phyloP scores from a whole-genome alignment of 305 asterid species.

The Fraxinus platypoda region DNA sequence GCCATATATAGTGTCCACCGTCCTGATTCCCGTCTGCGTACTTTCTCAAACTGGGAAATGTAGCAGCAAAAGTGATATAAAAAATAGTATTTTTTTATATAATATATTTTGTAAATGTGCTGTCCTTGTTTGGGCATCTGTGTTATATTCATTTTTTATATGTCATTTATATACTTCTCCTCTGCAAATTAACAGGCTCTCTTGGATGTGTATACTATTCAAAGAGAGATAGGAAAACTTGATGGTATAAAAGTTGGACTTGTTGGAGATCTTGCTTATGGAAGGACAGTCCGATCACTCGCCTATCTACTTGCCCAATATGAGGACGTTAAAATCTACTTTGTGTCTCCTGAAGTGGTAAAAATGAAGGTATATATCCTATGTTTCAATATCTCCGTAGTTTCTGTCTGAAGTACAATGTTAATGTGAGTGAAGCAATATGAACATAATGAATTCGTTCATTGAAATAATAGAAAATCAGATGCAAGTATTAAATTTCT shows the following conservation, averaged over 20 bases:
- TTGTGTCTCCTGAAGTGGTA: conserved; percentile 64
- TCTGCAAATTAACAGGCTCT: conserved; percentile 56
- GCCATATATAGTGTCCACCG: not conserved
- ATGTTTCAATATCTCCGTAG: not conserved
- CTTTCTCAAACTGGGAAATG: not conserved
- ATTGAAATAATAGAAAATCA: not conserved
- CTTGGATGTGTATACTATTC: conserved; percentile 76
- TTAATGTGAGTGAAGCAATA: not conserved
- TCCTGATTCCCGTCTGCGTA: not conserved
- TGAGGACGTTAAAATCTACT: conserved; percentile 71
- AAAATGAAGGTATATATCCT: conserved; percentile 71
- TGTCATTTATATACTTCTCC: not conserved
- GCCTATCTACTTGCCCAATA: conserved; percentile 80
- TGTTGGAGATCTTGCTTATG: conserved; percentile 94
- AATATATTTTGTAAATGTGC: not conserved
- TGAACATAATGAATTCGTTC: not conserved
- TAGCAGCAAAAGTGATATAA: not conserved
- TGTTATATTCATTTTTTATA: not conserved
- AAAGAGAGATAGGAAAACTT: conserved; percentile 83
- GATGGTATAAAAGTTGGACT: conserved; percentile 88
- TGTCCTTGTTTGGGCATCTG: not conserved
- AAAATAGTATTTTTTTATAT: not conserved
- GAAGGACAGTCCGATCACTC: conserved; percentile 92
- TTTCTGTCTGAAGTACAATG: not conserved
- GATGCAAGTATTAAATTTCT: not conserved